Evolutionary conservation across 495 filamentous ascomycete genomes (phyloP).

Genomic region (Tuber magnatum): DNA sequence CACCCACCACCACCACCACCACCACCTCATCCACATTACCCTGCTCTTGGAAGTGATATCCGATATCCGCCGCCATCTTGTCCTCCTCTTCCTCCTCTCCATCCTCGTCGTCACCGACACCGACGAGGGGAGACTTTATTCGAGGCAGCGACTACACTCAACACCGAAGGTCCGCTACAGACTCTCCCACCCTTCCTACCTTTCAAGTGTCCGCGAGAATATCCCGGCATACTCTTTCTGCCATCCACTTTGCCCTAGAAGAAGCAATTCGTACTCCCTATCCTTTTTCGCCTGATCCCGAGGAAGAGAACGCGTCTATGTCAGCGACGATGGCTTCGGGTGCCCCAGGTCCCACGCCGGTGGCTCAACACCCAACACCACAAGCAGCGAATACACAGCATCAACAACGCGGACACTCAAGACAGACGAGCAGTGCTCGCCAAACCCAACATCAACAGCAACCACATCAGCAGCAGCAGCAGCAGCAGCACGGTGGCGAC

Average conservation of each 20-base stretch:
- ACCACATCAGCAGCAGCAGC: slow-evolving; percentile 15
- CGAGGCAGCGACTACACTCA: slow-evolving; percentile 30
- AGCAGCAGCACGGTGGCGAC: slow-evolving; percentile 13
- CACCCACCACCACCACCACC: slow-evolving; percentile 11
- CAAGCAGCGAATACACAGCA: slow-evolving; percentile 29
- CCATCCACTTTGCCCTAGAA: slow-evolving; percentile 85
- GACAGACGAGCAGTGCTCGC: slow-evolving; percentile 28
- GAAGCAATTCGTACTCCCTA: slow-evolving; percentile 79
- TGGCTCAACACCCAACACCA: slow-evolving; percentile 43
- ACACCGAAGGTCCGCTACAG: slow-evolving; percentile 24
- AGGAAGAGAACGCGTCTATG: slow-evolving; percentile 93
- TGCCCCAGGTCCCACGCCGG: slow-evolving; percentile 48
- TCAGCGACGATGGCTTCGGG: slow-evolving; percentile 64
- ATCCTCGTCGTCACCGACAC: slow-evolving; percentile 42
- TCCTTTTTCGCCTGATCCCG: slow-evolving; percentile 72
- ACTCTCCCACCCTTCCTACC: slow-evolving; percentile 35
- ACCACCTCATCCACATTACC: slow-evolving; percentile 7
- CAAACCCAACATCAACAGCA: slow-evolving; percentile 22
- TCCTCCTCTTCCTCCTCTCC: slow-evolving; percentile 38
- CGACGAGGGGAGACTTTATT: slow-evolving; percentile 42
- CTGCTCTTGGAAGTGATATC: slow-evolving; percentile 34
- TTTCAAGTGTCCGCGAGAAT: slow-evolving; percentile 42
- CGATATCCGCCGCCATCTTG: slow-evolving; percentile 40
- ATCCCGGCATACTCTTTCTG: slow-evolving; percentile 60
- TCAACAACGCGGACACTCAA: slow-evolving; percentile 33